Percentiles rank a stretch among this genome's conserved stretches.
These are phyloP conservation scores for Botryotinia convoluta DNA, from an alignment of 2,329 filamentous ascomycete species.

Conservation along the genomic window DNA sequence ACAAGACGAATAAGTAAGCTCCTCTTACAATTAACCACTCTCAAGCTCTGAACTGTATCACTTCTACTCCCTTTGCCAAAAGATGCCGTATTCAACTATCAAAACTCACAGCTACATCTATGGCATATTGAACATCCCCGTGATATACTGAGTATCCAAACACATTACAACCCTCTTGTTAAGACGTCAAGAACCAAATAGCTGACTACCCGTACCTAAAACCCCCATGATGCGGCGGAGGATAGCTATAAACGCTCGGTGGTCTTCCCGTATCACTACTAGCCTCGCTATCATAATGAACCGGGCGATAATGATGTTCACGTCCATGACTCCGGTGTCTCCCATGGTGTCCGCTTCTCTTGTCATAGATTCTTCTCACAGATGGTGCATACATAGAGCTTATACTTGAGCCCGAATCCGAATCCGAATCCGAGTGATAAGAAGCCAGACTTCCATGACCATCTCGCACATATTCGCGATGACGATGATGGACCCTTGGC, in stretches of 20 bases:
- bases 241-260: background rate
- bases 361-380: background rate
- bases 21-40: background rate
- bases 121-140: background rate
- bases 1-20: background rate
- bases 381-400: background rate
- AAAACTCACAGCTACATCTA: background rate
- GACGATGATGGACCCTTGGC: background rate
- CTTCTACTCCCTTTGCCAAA: background rate
- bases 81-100: background rate
- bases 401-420: background rate
- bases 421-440: background rate
- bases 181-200: background rate
- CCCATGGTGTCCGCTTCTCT: no score
- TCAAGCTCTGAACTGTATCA: background rate
- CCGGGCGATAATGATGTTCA: background rate
- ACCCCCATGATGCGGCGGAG: background rate
- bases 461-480: background rate
- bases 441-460: background rate
- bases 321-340: no score
- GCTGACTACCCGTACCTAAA: background rate
- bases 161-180: background rate
- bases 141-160: background rate
- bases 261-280: background rate
- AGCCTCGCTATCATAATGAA: background rate